These are phyloP conservation scores for Fusarium sp. DNA, from an alignment of 2,329 filamentous ascomycete genomes.

Conservation along the genomic window DNA sequence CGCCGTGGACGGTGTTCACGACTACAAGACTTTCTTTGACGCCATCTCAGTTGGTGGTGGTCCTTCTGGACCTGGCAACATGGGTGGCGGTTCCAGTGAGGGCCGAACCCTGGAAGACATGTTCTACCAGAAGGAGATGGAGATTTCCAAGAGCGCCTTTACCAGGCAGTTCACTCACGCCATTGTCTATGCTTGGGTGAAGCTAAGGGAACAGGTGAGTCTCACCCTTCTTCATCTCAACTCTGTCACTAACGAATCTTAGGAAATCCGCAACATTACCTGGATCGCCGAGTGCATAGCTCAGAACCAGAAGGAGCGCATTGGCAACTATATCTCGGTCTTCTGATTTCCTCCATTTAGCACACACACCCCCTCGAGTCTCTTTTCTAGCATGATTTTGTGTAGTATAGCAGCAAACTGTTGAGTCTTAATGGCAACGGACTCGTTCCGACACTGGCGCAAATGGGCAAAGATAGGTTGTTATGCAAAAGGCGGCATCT, in stretches of 20 bases:
- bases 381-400: conserved; percentile 48
- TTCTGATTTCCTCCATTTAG: conserved; percentile 68
- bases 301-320: conserved; percentile 99
- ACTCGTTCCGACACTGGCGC: conserved; percentile 48
- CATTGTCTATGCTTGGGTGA: conserved; percentile 98
- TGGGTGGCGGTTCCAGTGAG: conserved; percentile 82
- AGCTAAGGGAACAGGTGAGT: conserved; percentile 92
- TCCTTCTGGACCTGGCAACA: conserved; percentile 81
- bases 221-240: background rate
- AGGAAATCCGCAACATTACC: conserved; percentile 99
- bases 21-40: conserved; percentile 97
- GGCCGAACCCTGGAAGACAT: conserved; percentile 94
- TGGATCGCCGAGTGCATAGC: conserved; percentile 99
- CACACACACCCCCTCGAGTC: conserved; percentile 23
- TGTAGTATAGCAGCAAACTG: conserved; percentile 59
- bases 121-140: conserved; percentile 99
- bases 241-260: conserved; percentile 45
- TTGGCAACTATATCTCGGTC: conserved; percentile 98
- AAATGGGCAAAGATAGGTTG: conserved; percentile 44
- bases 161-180: conserved; percentile 95
- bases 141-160: conserved; percentile 94
- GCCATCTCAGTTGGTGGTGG: conserved; percentile 83
- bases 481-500: conserved; percentile 42
- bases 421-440: conserved; percentile 52
- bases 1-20: conserved; percentile 90